A percentile compares a stretch with the other conserved stretches of the same genome.
phyloP scores from a whole-genome alignment of 2,329 filamentous ascomycete genomes.

The Botrytis fragariae region DNA sequence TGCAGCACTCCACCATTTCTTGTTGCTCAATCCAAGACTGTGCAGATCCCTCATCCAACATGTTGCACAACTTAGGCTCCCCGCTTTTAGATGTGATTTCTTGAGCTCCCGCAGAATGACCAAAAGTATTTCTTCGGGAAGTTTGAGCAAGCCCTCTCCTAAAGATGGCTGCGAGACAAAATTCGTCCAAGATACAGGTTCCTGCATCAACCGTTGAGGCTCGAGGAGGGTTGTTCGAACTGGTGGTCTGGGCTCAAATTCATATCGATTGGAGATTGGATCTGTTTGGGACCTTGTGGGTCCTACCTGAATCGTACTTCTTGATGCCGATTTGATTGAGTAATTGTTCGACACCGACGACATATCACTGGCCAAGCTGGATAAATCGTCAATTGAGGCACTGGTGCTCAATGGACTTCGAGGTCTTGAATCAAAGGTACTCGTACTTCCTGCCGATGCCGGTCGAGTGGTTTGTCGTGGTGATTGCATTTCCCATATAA shows the following conservation, averaged over 20 bases:
- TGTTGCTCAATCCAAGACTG: slow-evolving; percentile 49
- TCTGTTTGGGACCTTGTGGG: slow-evolving; percentile 23
- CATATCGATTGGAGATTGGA: slow-evolving; percentile 23
- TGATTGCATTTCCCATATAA: slow-evolving; percentile 27
- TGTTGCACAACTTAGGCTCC: slow-evolving; percentile 56
- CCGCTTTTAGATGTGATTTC: slow-evolving; percentile 48
- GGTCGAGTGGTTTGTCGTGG: slow-evolving; percentile 24
- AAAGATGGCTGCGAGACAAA: slow-evolving; percentile 10
- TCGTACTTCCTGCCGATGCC: slow-evolving; percentile 26
- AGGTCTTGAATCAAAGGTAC: slow-evolving; percentile 31
- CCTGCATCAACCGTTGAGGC: slow-evolving; percentile 19
- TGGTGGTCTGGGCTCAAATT: slow-evolving; percentile 20
- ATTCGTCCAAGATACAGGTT: slow-evolving; percentile 23
- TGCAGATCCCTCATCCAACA: slow-evolving; percentile 64
- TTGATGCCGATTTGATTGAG: slow-evolving; percentile 13
- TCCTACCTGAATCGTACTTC: slow-evolving; percentile 25
- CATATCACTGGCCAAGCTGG: slow-evolving; percentile 30
- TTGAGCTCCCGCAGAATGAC: slow-evolving; percentile 55
- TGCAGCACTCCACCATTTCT: slow-evolving; percentile 53
- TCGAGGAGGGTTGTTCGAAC: slow-evolving; percentile 11
- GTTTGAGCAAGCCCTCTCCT: slow-evolving; percentile 54
- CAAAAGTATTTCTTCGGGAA: slow-evolving; percentile 59
- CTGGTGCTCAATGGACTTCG: slow-evolving; percentile 35
- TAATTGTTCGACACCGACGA: slow-evolving; percentile 22
- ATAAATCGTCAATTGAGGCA: slow-evolving; percentile 29